Base-by-base conservation (phyloP, 768 basidiomycete species). In the Termitomyces sp. region DNA sequence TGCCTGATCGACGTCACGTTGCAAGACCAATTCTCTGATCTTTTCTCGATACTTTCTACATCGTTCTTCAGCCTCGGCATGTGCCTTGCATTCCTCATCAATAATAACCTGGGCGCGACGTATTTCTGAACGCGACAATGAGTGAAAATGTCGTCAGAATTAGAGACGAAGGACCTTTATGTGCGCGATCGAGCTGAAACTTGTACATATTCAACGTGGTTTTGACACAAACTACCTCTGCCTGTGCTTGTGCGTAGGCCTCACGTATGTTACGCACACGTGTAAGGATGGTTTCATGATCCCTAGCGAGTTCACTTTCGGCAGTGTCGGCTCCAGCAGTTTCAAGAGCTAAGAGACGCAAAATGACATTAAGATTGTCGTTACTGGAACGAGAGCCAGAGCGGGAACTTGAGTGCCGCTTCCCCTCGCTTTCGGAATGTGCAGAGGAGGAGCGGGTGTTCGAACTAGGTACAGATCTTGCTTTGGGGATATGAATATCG, bases 171-270 rank as follows among this genome's bases (percentile, higher is more conserved):
- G 10, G 21, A 77, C 75, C 75, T 65, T 71, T 72, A 59, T 85
- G 83, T 15, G 85, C 84, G 34, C 76, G 70, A 17, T 81, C 78
- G 26, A 84, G 67, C 70, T 84, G 81, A 1, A 79, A 47, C 63
- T 82, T 84, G 63, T 84, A 86, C 51, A 83, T 51, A 46, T 71
- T 68, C 45, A 85, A 62, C 58, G 87, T 84, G 32, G 82, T 75
- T 64, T 67, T 50, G 60, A 72, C 59, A 5, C 62, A 65, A 3
- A 63, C 51, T 9, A 77, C 56, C 8, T 72, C 70, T 30, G 63
- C 60, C 32, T 75, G 69, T 7, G 71, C 45, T 40, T 58, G 55
- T 2, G 60, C 46, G 42, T 70, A 68, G 21, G 68, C 69, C 47
- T 71, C 68, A 41, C 66, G 67, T 2, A 69, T 64, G 14, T 59